Percentiles rank a stretch among this genome's conserved stretches.
Conservation (phyloP, 306 rosid species). For the Trifolium pratense region DNA sequence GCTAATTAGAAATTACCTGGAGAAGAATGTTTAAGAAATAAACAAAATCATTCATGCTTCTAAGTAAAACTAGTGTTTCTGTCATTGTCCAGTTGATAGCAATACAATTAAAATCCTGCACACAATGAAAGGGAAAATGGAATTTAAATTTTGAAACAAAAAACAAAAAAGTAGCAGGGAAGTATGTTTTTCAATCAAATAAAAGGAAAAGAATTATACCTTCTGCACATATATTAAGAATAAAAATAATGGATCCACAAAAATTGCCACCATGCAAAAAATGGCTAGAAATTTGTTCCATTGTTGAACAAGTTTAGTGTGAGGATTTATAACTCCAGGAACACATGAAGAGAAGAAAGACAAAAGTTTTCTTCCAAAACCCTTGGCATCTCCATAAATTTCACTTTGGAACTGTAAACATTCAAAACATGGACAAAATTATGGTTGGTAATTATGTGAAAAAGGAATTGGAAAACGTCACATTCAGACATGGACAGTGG, state of each 20-base stretch:
- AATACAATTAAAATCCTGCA: constrained; percentile 66
- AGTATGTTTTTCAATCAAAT: constrained; percentile 3
- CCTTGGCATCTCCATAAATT: constrained; percentile 86
- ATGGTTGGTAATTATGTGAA: too few relatives aligned
- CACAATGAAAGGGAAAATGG: constrained; percentile 25
- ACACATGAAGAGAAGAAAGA: constrained; percentile 57
- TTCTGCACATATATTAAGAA: constrained; percentile 54
- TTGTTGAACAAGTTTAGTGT: constrained; percentile 62
- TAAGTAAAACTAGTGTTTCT: constrained; percentile 55
- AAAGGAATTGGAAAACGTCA: too few relatives aligned
- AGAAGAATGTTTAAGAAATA: constrained; percentile 73
- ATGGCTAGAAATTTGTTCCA: constrained; percentile 81
- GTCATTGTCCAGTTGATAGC: constrained; percentile 55
- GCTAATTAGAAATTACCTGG: constrained; percentile 57
- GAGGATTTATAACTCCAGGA: constrained; percentile 88
- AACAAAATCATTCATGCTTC: constrained; percentile 77
- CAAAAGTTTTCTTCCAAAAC: constrained; percentile 61
- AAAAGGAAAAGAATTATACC: constrained; percentile 50
- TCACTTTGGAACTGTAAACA: constrained; percentile 60
- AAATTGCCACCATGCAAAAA: constrained; percentile 69
- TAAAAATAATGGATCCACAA: constrained; percentile 88
- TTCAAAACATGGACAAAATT: too few relatives aligned
- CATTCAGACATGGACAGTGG: too few relatives aligned
- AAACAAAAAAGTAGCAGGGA: constrained; percentile 8
- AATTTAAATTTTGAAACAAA: not conserved